These are phyloP conservation scores for Lolium perenne DNA, from an alignment of 176 grass and related monocot genomes.

Conservation along the genomic window DNA sequence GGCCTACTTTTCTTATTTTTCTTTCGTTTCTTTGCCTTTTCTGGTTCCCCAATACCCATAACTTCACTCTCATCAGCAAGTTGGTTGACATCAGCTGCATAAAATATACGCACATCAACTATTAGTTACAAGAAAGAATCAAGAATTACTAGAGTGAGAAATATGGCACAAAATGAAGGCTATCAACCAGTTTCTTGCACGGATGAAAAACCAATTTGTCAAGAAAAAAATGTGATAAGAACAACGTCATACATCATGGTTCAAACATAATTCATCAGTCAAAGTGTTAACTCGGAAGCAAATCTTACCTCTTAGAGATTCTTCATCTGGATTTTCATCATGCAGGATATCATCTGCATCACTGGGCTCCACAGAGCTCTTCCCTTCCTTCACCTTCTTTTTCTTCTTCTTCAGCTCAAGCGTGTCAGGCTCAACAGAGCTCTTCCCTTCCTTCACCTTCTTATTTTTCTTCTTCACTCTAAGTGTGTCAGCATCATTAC, in stretches of 20 bases:
- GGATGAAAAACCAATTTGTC: constrained; percentile 16
- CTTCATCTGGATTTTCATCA: constrained; percentile 44
- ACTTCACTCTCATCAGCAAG: constrained; percentile 23
- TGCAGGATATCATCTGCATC: constrained; percentile 45
- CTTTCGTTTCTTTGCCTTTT: constrained; percentile 53
- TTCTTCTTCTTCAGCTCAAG: constrained; percentile 61
- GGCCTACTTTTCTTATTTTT: constrained; percentile 61
- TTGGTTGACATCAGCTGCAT: constrained; percentile 32
- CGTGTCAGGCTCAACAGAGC: constrained; percentile 18
- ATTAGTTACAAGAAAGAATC: neutral
- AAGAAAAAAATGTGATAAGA: constrained; percentile 9
- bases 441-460: constrained; percentile 41
- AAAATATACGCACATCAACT: constrained; percentile 28
- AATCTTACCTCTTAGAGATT: constrained; percentile 52
- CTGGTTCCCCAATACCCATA: constrained; percentile 47
- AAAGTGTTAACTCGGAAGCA: constrained; percentile 13
- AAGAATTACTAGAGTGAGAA: constrained; percentile 7
- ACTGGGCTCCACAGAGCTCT: constrained; percentile 32
- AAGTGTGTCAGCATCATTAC: constrained; percentile 37
- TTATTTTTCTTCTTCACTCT: constrained; percentile 59
- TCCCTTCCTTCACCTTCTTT: constrained; percentile 53
- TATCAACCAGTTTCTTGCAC: neutral
- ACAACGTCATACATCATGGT: neutral
- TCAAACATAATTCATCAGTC: neutral
- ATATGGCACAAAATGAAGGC: constrained; percentile 9